A percentile compares a stretch with the other conserved stretches of the same genome.
Conservation (phyloP, 2,329 filamentous ascomycete genomes). For the Cladosporium sp. region DNA sequence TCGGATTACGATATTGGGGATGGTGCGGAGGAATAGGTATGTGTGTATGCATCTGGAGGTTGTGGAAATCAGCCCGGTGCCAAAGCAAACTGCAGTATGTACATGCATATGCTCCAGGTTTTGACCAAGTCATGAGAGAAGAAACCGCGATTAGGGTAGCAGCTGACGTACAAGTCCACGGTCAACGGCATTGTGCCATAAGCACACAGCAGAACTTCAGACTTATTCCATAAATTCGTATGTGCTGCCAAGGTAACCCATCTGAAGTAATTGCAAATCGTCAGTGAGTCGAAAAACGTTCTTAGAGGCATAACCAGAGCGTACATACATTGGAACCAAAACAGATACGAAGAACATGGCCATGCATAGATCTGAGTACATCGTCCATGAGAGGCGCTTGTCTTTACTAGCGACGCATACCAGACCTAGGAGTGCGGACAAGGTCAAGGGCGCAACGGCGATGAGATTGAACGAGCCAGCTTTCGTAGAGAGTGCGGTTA, state of each 20-base stretch:
- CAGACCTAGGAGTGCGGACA: slow-evolving; percentile 2
- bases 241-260: not conserved
- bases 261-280: not conserved
- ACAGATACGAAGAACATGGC: not conserved
- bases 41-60: not conserved
- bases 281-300: not conserved
- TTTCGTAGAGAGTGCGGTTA: not conserved
- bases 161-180: not conserved
- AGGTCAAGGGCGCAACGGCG: not conserved
- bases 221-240: not conserved
- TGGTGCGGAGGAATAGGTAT: not conserved
- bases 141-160: not conserved
- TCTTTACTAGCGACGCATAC: not conserved
- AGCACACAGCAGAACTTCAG: slow-evolving; percentile 1
- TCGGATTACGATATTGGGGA: not conserved
- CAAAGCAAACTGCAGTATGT: not conserved
- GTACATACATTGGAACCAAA: not conserved
- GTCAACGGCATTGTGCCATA: slow-evolving; percentile 7
- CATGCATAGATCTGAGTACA: not conserved
- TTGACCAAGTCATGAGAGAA: not conserved
- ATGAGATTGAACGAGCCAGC: not conserved
- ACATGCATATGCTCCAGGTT: not conserved
- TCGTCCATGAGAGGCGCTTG: not conserved
- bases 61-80: not conserved
- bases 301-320: not conserved